A percentile compares a stretch with the other conserved stretches of the same genome.
phyloP scores from a whole-genome alignment of 1,284 basidiomycete species.

The Coniferiporia sulphurascens region DNA sequence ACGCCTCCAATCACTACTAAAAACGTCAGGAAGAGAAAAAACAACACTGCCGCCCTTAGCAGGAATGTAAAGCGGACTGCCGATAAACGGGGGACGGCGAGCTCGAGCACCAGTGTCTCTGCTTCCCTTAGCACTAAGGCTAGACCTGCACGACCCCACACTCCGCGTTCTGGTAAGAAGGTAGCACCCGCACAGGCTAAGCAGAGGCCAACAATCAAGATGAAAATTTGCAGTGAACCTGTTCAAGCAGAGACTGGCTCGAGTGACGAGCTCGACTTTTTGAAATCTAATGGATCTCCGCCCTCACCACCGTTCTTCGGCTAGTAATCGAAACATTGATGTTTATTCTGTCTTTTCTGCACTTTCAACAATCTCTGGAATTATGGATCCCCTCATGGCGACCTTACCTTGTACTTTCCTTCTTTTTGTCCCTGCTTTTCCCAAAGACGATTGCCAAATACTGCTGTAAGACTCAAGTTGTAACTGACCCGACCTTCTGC shows the following conservation, averaged over 20 bases:
- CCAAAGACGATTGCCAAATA: too few species aligned
- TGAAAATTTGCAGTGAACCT: conserved; percentile 11
- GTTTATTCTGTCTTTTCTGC: not conserved
- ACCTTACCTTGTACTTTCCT: not conserved
- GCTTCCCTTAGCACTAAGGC: not conserved
- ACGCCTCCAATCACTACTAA: not conserved
- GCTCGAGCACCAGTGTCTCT: not conserved
- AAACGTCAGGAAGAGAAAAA: conserved; percentile 6
- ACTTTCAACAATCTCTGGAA: not conserved
- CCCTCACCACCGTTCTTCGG: not conserved
- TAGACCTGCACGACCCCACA: not conserved
- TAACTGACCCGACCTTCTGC: too few species aligned
- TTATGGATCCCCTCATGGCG: not conserved
- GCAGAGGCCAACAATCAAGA: conserved; percentile 4
- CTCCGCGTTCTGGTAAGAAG: not conserved
- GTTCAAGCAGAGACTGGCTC: conserved; percentile 2
- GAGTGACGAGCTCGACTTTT: conserved; percentile 13
- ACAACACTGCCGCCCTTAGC: not conserved
- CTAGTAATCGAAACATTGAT: not conserved
- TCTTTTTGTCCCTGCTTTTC: too few species aligned
- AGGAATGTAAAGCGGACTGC: not conserved
- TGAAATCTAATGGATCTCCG: not conserved
- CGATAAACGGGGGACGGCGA: not conserved
- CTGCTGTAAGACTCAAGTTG: too few species aligned
- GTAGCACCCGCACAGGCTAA: not conserved